Conservation (phyloP, 2,329 filamentous ascomycete genomes). For the Sporothrix pseudoabietina region DNA sequence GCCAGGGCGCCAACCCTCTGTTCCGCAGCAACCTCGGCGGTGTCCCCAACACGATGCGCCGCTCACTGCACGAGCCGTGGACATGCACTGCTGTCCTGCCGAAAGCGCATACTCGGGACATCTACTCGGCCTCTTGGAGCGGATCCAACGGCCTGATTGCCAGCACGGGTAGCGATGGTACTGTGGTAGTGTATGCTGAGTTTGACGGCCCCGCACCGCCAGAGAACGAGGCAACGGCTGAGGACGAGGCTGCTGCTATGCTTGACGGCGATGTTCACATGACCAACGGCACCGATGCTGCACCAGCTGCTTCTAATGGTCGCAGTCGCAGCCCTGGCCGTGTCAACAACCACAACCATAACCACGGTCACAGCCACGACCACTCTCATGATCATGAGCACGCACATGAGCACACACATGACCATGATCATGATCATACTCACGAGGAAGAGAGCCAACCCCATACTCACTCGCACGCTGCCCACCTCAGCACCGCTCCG, state of each 20-base stretch:
- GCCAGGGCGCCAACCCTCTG: slow-evolving; percentile 34
- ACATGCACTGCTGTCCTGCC: slow-evolving; percentile 75
- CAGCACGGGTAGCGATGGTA: slow-evolving; percentile 86
- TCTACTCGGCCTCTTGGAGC: slow-evolving; percentile 89
- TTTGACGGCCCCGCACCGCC: neutral
- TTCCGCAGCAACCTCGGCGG: slow-evolving; percentile 54
- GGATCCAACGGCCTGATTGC: slow-evolving; percentile 73
- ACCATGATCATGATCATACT: neutral
- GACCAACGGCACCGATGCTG: slow-evolving; percentile 14
- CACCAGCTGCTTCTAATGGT: slow-evolving; percentile 13
- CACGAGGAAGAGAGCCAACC: neutral
- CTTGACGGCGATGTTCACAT: slow-evolving; percentile 32
- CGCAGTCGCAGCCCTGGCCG: slow-evolving; percentile 22
- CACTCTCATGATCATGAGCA: slow-evolving; percentile 40
- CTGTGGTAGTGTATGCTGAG: slow-evolving; percentile 78
- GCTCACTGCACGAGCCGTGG: slow-evolving; percentile 80
- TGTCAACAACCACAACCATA: slow-evolving; percentile 28
- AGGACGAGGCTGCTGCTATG: slow-evolving; percentile 29
- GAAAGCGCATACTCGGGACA: slow-evolving; percentile 71
- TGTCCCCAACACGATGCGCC: slow-evolving; percentile 88
- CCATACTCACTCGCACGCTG: neutral
- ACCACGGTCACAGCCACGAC: slow-evolving; percentile 13
- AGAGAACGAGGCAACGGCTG: neutral
- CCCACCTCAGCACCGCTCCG: neutral
- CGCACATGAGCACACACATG: neutral